These are phyloP conservation scores for Fusarium mexicanum DNA, from an alignment of 2,329 filamentous ascomycete genomes.

Conservation along the genomic window DNA sequence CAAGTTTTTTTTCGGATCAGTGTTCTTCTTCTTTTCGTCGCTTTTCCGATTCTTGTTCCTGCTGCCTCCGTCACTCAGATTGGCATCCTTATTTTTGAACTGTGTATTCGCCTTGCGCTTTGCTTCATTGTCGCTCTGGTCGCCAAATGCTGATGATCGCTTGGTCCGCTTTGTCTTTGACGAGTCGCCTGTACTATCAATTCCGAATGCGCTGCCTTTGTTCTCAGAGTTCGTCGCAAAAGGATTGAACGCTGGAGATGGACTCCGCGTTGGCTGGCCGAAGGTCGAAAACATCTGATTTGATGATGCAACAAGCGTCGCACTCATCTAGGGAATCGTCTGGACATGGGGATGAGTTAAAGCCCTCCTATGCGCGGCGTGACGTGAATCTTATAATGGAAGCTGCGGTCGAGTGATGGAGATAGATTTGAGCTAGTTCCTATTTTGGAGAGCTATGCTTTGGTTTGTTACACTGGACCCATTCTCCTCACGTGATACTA, in stretches of 20 bases:
- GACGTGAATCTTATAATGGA: conserved; percentile 1
- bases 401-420: conserved; percentile 23
- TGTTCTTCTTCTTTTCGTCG: conserved; percentile 42
- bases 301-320: conserved; percentile 54
- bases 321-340: conserved; percentile 49
- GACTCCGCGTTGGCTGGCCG: conserved; percentile 48
- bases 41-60: conserved; percentile 36
- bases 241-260: conserved; percentile 49
- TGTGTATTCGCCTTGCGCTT: conserved; percentile 42
- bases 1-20: conserved; percentile 30
- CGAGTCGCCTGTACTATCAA: conserved; percentile 44
- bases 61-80: conserved; percentile 39
- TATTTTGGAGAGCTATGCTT: conserved; percentile 39
- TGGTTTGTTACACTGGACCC: conserved; percentile 4
- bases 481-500: conserved; percentile 37
- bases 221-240: conserved; percentile 45
- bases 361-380: conserved; percentile 27
- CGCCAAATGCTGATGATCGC: conserved; percentile 35
- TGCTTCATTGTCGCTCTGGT: conserved; percentile 43
- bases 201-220: conserved; percentile 45
- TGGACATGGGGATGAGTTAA: conserved; percentile 46
- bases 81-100: conserved; percentile 42
- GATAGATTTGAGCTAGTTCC: conserved; percentile 32
- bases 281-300: conserved; percentile 52
- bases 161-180: conserved; percentile 43